Evolutionary conservation across 345 rosid species (phyloP), one percentile per base, ranked within the genome.

Genomic region (Acer saccharum): DNA sequence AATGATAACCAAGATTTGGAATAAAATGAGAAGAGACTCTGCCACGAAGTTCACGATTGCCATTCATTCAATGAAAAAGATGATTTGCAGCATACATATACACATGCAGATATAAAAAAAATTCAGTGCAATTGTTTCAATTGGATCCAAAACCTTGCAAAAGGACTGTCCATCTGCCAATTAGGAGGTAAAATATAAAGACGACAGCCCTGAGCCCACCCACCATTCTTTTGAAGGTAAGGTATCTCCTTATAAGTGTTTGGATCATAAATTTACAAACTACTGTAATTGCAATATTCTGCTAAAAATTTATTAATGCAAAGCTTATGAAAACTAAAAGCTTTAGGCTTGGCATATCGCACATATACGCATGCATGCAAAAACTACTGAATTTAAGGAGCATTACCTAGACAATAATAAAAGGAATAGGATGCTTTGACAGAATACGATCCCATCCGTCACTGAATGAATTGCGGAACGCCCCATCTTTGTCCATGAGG

Each of bases 391-490:
- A 62, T 27, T 43, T 27, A 72, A 8, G 43, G 71, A 60, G 35
- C 46, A 54, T 80, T 87, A 96, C 98, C 99, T 23, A 96, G 89
- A 84, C 98, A 93, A 70, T 96, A 96, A 76, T 91, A 96, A 81
- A 96, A 14, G 99, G 98, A 75, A 93, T 86, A 48, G 99, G 99
- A 87, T 92, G 98, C 71, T 87, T 96, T 10, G 98, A 93, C 73
- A 93, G 73, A 68, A 92, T 87, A 63, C 94, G 97, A 83, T 96
- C 98, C 99, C 97, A 96, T 57, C 93, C 91, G 85, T 92, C 97
- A 81, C 90, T 91, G 82, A 96, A 96, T 52, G 97, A 96, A 77
- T 96, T 92, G 63, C 97, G 88, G 76, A 96, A 96, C 57, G 90
- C 88, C 72, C 99, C 99, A 75, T 94, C 95, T 86, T 92, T 93